These are phyloP conservation scores for Penicillium brevicompactum DNA, from an alignment of 2,329 filamentous ascomycete species.

Conservation along the genomic window DNA sequence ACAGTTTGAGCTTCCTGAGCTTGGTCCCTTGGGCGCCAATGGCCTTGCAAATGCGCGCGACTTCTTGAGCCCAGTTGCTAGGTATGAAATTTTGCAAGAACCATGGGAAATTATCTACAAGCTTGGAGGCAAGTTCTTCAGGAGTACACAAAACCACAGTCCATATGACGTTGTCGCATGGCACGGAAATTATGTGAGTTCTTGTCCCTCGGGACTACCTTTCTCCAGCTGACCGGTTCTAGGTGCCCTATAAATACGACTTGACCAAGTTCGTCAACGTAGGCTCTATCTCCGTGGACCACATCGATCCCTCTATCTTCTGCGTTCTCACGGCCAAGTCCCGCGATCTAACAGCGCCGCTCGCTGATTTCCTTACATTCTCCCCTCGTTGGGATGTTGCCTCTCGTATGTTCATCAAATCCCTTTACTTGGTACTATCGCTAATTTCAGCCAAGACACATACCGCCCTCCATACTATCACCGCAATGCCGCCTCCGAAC, in stretches of 20 bases:
- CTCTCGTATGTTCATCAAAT: constrained; percentile 30
- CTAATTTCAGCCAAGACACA: constrained; percentile 31
- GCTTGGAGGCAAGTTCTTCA: constrained; percentile 63
- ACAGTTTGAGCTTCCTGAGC: constrained; percentile 66
- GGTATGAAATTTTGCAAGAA: constrained; percentile 58
- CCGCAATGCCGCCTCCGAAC: constrained; percentile 43
- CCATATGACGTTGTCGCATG: constrained; percentile 73
- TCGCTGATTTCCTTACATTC: constrained; percentile 44
- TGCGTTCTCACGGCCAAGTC: constrained; percentile 45
- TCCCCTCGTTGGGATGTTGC: constrained; percentile 44
- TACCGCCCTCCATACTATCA: constrained; percentile 48
- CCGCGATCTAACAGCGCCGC: constrained; percentile 34
- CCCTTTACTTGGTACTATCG: neutral
- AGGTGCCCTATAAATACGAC: constrained; percentile 46
- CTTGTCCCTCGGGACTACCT: too few species aligned
- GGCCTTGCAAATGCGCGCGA: constrained; percentile 67
- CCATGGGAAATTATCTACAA: constrained; percentile 64
- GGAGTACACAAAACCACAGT: constrained; percentile 63
- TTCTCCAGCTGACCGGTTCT: neutral
- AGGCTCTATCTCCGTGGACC: constrained; percentile 43
- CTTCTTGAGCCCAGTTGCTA: constrained; percentile 64
- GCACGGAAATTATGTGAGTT: constrained; percentile 64
- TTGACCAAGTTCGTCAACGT: constrained; percentile 45
- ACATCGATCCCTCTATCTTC: constrained; percentile 46
- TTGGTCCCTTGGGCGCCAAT: constrained; percentile 68